Percentiles rank a stretch among this genome's conserved stretches.
phyloP scores from a whole-genome alignment of 108 stramenopile species.

The Cylindrotheca closterium region DNA sequence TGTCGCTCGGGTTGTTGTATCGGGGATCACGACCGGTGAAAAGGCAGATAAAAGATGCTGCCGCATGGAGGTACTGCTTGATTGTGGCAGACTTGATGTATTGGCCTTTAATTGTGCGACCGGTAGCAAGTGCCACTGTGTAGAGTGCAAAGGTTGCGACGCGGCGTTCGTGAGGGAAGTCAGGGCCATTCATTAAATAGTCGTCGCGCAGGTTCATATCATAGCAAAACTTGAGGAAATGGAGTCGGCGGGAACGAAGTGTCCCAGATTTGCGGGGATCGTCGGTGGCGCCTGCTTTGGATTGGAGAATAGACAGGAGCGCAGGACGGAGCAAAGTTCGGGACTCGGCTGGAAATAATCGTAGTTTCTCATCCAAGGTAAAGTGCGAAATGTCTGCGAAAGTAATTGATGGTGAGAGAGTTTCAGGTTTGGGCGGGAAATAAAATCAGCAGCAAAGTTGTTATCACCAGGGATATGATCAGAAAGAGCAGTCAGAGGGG shows the following conservation, averaged over 20 bases:
- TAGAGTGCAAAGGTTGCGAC: neutral
- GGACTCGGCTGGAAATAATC: conserved; percentile 3
- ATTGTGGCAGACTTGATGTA: conserved; percentile 1
- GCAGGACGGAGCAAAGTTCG: conserved; percentile 7
- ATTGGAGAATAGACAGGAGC: neutral
- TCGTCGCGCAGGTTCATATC: neutral
- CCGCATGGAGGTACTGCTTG: conserved; percentile 1
- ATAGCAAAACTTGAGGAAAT: conserved; percentile 1
- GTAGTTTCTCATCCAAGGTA: neutral
- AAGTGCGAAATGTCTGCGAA: conserved; percentile 1
- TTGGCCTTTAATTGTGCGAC: neutral
- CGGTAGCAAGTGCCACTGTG: neutral
- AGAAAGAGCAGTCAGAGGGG: neutral
- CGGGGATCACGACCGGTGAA: neutral
- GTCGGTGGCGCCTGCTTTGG: neutral
- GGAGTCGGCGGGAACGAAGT: conserved; percentile 8
- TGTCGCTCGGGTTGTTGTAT: neutral
- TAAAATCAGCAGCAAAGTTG: neutral
- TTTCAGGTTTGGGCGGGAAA: neutral
- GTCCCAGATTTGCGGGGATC: neutral
- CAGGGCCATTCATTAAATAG: neutral
- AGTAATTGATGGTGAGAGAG: neutral
- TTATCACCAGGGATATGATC: neutral
- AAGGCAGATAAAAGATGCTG: neutral
- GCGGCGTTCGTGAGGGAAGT: neutral